Conservation (phyloP, 2,329 filamentous ascomycete species). For the Gnomoniopsis sp. region DNA sequence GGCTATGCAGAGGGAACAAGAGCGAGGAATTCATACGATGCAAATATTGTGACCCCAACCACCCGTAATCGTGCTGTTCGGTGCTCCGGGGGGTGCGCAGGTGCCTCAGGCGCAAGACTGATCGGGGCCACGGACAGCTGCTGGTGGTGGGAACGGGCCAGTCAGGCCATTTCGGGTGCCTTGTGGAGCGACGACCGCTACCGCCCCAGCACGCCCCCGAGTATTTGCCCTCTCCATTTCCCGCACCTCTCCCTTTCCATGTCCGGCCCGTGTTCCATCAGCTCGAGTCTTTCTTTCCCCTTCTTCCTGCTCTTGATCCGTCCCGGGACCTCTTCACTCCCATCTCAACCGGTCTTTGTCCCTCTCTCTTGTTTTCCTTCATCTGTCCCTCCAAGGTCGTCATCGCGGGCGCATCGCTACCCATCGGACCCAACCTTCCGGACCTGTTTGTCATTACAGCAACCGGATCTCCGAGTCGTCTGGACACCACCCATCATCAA, state of each 20-base stretch:
- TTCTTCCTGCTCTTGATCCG: neutral
- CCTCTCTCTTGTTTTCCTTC: neutral
- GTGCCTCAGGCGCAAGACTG: conserved; percentile 7
- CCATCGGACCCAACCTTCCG: conserved; percentile 9
- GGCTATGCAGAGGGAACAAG: neutral
- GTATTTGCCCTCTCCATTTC: conserved; percentile 9
- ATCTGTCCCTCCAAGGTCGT: neutral
- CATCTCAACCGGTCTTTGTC: neutral
- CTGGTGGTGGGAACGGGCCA: conserved; percentile 5
- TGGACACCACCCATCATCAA: neutral
- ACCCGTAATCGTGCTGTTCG: neutral
- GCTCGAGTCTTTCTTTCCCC: neutral
- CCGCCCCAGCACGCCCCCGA: conserved; percentile 10
- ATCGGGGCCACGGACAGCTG: conserved; percentile 16
- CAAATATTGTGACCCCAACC: neutral
- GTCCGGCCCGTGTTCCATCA: conserved; percentile 12
- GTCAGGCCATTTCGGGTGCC: conserved; percentile 17
- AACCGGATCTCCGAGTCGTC: conserved; percentile 17
- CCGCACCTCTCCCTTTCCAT: conserved; percentile 6
- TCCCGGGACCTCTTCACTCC: neutral
- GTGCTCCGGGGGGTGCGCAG: conserved; percentile 15
- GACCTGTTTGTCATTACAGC: conserved; percentile 7
- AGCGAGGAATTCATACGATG: neutral
- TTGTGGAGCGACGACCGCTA: conserved; percentile 3
- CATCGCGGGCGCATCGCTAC: neutral